These are phyloP conservation scores for Irpex sp. DNA, from an alignment of 1,284 basidiomycete species.

Conservation along the genomic window DNA sequence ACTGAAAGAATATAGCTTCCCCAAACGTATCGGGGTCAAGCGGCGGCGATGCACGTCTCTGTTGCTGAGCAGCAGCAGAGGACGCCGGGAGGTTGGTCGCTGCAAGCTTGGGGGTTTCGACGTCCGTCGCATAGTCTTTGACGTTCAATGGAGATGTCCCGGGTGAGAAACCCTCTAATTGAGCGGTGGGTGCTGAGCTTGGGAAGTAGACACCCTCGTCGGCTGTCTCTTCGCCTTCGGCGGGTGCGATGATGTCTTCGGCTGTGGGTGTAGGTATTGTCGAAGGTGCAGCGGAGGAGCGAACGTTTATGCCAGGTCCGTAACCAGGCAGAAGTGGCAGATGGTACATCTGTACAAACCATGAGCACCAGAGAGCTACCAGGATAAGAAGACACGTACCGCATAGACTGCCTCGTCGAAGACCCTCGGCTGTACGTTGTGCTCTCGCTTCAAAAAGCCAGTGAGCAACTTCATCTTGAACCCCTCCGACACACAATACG, in stretches of 20 bases:
- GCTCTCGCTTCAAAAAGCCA: conserved; percentile 87
- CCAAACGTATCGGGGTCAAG: conserved; percentile 38
- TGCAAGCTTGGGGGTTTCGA: not conserved
- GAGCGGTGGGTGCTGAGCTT: conserved; percentile 16
- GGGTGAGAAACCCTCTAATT: conserved; percentile 4
- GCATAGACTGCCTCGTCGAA: conserved; percentile 94
- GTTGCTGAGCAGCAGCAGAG: not conserved
- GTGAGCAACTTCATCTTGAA: conserved; percentile 78
- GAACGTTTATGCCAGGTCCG: conserved; percentile 76
- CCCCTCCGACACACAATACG: conserved; percentile 82
- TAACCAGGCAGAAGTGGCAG: conserved; percentile 90
- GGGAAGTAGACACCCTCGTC: conserved; percentile 85
- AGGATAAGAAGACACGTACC: conserved; percentile 42
- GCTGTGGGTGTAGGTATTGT: conserved; percentile 41
- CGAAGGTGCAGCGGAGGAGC: conserved; percentile 62
- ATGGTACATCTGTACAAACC: conserved; percentile 69
- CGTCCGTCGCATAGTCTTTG: conserved; percentile 2
- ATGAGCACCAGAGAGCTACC: conserved; percentile 2
- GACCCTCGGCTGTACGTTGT: conserved; percentile 83
- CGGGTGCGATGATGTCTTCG: conserved; percentile 54
- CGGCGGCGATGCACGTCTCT: conserved; percentile 3
- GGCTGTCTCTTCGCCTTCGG: conserved; percentile 85
- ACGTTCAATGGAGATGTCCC: conserved; percentile 3
- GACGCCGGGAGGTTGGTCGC: not conserved
- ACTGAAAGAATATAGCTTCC: conserved; percentile 83